Base-by-base conservation (phyloP, 306 rosid species). In the Luffa aegyptiaca region DNA sequence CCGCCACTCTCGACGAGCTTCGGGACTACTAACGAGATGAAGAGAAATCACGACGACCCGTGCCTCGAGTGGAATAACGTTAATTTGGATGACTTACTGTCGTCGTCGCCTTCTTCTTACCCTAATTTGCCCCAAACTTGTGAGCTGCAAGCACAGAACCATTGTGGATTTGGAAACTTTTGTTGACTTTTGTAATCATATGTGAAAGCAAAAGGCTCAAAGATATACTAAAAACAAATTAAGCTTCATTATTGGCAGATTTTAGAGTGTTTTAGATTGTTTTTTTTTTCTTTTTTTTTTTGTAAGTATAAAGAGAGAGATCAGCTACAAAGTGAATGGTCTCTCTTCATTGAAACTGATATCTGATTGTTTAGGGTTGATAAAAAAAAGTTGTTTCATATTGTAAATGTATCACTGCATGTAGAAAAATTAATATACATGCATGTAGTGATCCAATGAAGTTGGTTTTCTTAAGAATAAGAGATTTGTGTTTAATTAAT, bases 1-100 rank as follows among this genome's bases (percentile, higher is more conserved):
- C 94, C 94, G 20, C 41, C 66, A 26, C 70, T 79, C 53, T 79
- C 77, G 9, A n/a, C 82, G 3, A 79, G 58, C 39, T 59, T 78
- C 4, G 41, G 58, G 1, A 21, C 71, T 11, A 21, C 71, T 11
- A 41, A 78, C 36, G 44, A 41, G 8, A 51, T 6, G 0, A 51
- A 48, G 41, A 69, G 10, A 69, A 42, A 42, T 26, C 76, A 12
- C 6, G 3, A 71, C 12, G 39, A 8, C 9, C n/a, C 21, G 20
- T 63, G 45, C 21, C 70, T 31, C 37, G 79, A 75, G 31, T 75
- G 79, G 79, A 51, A 49, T 7, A 26, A 26, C 31, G 61, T 74
- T 14, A 9, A 59, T 26, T 75, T 75, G 44, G 63, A 75, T 2
- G 37, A 35, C 46, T 33, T 75, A 0, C 79, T 75, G 6, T 72